Percentiles rank a stretch among this genome's conserved stretches.
Evolutionary conservation across 768 basidiomycete genomes (phyloP).

Genomic region (Xerocomellus chrysenteron): DNA sequence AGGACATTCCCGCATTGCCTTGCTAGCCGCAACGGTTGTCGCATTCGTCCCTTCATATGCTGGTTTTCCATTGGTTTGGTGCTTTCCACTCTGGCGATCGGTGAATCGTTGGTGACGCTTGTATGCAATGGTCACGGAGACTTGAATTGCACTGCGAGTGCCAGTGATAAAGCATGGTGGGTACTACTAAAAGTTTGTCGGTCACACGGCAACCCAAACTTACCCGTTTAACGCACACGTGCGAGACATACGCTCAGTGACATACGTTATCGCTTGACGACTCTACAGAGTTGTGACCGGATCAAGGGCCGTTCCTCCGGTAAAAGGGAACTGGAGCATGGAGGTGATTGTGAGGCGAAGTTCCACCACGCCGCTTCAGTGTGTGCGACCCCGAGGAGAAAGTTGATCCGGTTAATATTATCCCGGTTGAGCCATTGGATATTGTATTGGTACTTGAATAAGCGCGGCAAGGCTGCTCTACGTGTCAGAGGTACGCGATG

Average conservation of each 20-base stretch:
- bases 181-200: not conserved
- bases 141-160: not conserved
- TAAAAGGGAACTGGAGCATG: too few species aligned
- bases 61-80: constrained; percentile 13
- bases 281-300: not conserved
- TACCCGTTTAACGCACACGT: not conserved
- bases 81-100: not conserved
- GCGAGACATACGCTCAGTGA: not conserved
- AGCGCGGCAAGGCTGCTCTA: not conserved
- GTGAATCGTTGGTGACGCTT: not conserved
- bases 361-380: too few species aligned
- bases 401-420: not conserved
- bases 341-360: too few species aligned
- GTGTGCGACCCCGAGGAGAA: not conserved
- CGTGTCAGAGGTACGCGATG: not conserved
- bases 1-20: not conserved
- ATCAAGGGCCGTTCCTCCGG: not conserved
- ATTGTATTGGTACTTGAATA: not conserved
- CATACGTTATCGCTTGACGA: not conserved
- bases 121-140: not conserved
- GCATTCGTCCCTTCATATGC: not conserved
- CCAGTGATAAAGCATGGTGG: not conserved
- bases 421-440: not conserved
- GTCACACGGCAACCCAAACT: not conserved
- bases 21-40: not conserved